Evolutionary conservation across 768 basidiomycete species (phyloP).

Genomic region (Tylopilus felleus): DNA sequence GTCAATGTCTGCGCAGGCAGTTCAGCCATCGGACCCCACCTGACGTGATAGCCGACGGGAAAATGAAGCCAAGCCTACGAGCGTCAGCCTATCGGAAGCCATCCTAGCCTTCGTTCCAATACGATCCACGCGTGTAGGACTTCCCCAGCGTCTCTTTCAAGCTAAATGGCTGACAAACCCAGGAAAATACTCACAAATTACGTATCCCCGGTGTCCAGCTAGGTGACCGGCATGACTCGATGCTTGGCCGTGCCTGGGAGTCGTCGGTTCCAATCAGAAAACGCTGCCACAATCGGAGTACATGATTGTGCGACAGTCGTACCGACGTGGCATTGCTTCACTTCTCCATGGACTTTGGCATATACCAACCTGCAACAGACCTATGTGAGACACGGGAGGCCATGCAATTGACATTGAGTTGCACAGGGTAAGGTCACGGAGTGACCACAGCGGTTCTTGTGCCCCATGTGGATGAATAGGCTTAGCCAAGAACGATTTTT

Average conservation of each 20-base stretch:
- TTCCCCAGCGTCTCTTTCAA: not conserved
- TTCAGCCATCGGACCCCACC: conserved; percentile 4
- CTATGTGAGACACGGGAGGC: not conserved
- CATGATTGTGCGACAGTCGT: not conserved
- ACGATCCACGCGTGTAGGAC: not conserved
- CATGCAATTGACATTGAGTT: not conserved
- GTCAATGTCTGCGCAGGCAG: conserved; percentile 1
- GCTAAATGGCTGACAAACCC: not conserved
- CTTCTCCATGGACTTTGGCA: too few relatives aligned
- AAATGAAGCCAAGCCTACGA: not conserved
- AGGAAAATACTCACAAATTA: not conserved
- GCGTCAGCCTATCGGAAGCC: conserved; percentile 9
- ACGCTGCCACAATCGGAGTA: not conserved
- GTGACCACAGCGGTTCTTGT: not conserved
- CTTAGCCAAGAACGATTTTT: not conserved
- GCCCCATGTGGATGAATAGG: not conserved
- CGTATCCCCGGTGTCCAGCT: conserved; percentile 12
- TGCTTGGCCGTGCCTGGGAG: conserved; percentile 1
- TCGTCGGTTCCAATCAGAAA: conserved; percentile 9
- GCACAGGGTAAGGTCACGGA: not conserved
- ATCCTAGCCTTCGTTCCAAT: not conserved
- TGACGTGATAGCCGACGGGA: conserved; percentile 8
- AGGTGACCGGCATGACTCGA: conserved; percentile 20
- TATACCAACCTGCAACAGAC: too few relatives aligned
- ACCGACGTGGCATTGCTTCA: not conserved